These are phyloP conservation scores for Przewalskia tangutica DNA, from an alignment of 257 asterid species.

Conservation along the genomic window DNA sequence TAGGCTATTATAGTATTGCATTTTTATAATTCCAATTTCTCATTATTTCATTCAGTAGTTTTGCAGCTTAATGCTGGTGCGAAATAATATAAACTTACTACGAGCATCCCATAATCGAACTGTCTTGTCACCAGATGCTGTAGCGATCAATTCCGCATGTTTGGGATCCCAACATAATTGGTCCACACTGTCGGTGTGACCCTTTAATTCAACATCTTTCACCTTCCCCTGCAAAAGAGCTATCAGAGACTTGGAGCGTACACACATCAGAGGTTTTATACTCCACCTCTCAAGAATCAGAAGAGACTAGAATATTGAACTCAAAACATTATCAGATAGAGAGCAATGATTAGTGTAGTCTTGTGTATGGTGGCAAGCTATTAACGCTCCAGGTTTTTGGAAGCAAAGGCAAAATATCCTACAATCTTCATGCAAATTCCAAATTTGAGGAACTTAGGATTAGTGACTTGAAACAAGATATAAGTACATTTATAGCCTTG, in stretches of 20 bases:
- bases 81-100: conserved; percentile 41
- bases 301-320: not conserved
- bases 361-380: too few relatives aligned
- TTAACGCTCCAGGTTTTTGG: too few relatives aligned
- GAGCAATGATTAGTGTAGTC: too few relatives aligned
- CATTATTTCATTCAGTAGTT: not conserved
- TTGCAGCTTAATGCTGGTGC: not conserved
- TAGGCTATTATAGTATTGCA: not conserved
- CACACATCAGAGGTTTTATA: not conserved
- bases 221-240: conserved; percentile 56
- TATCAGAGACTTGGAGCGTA: not conserved
- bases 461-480: not conserved
- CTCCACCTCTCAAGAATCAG: not conserved
- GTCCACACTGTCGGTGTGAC: conserved; percentile 95
- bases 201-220: conserved; percentile 88
- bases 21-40: not conserved
- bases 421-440: not conserved
- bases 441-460: not conserved
- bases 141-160: conserved; percentile 90
- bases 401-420: not conserved
- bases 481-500: not conserved
- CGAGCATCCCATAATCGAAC: conserved; percentile 99
- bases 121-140: conserved; percentile 98
- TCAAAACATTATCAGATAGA: too few relatives aligned
- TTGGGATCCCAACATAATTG: conserved; percentile 99